These are phyloP conservation scores for Adansonia rubrostipa DNA, from an alignment of 441 rosid species.

Conservation along the genomic window DNA sequence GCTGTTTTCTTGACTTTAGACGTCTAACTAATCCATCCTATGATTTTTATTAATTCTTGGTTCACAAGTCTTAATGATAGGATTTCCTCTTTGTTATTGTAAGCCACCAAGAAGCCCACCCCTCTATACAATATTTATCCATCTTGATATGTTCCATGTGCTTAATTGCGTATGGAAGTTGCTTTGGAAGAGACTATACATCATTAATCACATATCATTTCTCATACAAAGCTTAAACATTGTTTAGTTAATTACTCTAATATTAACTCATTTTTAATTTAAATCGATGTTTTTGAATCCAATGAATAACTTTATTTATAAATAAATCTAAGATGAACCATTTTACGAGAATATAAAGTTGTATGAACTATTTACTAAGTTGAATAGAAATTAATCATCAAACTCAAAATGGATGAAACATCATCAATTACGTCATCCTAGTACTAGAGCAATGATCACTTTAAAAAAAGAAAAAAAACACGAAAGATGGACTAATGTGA, in stretches of 20 bases:
- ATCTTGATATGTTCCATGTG: neutral
- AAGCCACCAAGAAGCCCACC: neutral
- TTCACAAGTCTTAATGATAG: conserved; percentile 19
- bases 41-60: conserved; percentile 7
- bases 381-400: too few species aligned
- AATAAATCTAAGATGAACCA: neutral
- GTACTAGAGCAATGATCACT: too few species aligned
- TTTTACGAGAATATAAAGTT: too few species aligned
- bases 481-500: too few species aligned
- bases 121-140: neutral
- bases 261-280: neutral
- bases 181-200: neutral
- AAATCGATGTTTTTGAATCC: too few species aligned
- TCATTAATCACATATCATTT: neutral
- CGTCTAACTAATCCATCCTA: conserved; percentile 6
- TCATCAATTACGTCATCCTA: too few species aligned
- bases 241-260: neutral
- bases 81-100: neutral
- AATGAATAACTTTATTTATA: too few species aligned
- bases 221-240: too few species aligned
- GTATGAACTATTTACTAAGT: too few species aligned
- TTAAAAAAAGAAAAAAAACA: too few species aligned
- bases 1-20: conserved; percentile 38
- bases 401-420: too few species aligned
- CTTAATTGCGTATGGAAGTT: neutral